Percentiles rank a stretch among this genome's conserved stretches.
phyloP scores from a whole-genome alignment of 129 eudicot genomes.

The Centella asiatica region DNA sequence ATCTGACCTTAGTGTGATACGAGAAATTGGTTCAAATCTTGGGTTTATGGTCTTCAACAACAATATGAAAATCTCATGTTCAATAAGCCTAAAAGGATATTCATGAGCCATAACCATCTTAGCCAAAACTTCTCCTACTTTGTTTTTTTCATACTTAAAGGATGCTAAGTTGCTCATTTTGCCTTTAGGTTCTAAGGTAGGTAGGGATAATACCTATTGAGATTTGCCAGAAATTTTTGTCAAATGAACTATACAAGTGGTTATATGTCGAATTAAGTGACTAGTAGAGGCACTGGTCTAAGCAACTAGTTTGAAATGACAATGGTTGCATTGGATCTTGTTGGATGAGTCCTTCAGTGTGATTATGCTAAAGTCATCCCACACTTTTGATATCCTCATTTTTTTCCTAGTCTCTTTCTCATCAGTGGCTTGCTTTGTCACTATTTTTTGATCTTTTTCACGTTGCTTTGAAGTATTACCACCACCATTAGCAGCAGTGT shows the following conservation, averaged over 20 bases:
- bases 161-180: background rate
- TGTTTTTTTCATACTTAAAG: background rate
- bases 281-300: too few species aligned
- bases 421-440: too few species aligned
- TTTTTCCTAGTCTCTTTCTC: too few species aligned
- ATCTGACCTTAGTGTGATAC: background rate
- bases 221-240: background rate
- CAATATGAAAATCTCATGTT: background rate
- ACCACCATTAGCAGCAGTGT: too few species aligned
- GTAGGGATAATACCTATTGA: background rate
- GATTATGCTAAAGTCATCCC: too few species aligned
- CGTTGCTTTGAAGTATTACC: too few species aligned
- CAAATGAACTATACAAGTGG: background rate
- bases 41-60: background rate
- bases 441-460: too few species aligned
- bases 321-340: too few species aligned
- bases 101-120: background rate
- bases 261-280: background rate
- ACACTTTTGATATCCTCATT: too few species aligned
- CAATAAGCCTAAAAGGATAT: background rate
- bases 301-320: too few species aligned
- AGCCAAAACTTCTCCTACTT: background rate
- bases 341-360: too few species aligned
- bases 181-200: background rate
- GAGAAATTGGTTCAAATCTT: background rate